These are phyloP conservation scores for Amanita brunnescens DNA, from an alignment of 768 basidiomycete species.

Conservation along the genomic window DNA sequence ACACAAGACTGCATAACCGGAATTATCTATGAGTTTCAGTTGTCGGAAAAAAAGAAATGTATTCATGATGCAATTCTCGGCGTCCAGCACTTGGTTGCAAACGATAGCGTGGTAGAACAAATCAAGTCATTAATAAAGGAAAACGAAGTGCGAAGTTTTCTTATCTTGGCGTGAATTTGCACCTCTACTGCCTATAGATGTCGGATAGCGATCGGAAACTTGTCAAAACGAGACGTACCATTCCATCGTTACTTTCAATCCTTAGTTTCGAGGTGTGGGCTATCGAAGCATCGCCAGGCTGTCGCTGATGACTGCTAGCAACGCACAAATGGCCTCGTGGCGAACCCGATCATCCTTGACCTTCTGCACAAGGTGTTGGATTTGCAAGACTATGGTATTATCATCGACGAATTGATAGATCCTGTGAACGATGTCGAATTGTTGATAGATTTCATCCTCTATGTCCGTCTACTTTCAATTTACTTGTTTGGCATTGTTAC, in stretches of 20 bases:
- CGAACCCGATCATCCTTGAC: background rate
- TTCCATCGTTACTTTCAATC: background rate
- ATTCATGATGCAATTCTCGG: background rate
- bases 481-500: background rate
- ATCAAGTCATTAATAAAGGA: background rate
- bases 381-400: background rate
- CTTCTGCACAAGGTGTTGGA: background rate
- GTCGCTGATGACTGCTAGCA: too few relatives aligned
- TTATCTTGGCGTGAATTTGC: background rate
- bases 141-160: background rate
- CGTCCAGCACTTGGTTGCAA: background rate
- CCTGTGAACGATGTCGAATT: background rate
- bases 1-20: background rate
- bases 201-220: background rate
- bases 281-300: background rate
- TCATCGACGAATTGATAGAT: background rate
- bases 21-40: background rate
- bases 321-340: background rate
- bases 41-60: background rate
- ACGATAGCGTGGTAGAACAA: background rate
- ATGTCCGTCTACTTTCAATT: background rate
- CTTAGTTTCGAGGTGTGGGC: background rate
- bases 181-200: background rate
- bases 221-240: background rate
- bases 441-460: constrained; percentile 1